These are phyloP conservation scores for Lactuca sativa DNA, from an alignment of 129 eudicot genomes.

Conservation along the genomic window DNA sequence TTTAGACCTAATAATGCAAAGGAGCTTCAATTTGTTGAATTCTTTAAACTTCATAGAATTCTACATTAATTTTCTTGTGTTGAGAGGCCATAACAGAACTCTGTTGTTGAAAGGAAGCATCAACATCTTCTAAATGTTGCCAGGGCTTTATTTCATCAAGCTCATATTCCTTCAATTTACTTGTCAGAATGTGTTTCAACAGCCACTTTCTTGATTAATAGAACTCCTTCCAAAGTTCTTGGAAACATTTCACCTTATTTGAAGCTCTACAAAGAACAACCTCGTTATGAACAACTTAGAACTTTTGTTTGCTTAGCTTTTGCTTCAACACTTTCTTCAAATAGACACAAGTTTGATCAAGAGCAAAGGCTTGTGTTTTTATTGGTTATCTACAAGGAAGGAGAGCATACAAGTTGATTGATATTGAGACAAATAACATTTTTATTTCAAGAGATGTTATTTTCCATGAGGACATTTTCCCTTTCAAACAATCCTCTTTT, in stretches of 20 bases:
- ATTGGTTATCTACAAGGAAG: neutral
- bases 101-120: too few relatives aligned
- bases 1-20: too few relatives aligned
- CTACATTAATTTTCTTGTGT: too few relatives aligned
- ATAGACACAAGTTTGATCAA: too few relatives aligned
- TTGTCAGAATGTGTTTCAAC: neutral
- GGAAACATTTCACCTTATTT: neutral
- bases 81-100: too few relatives aligned
- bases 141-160: neutral
- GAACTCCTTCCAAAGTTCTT: neutral
- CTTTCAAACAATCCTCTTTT: neutral
- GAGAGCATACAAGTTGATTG: neutral
- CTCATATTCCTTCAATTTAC: neutral
- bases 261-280: neutral
- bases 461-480: neutral
- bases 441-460: neutral
- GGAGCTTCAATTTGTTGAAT: too few relatives aligned
- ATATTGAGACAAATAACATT: neutral
- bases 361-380: neutral
- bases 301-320: too few relatives aligned
- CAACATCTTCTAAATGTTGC: too few relatives aligned
- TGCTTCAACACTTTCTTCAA: too few relatives aligned
- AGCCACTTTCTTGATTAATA: neutral
- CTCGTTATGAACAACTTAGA: neutral
- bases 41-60: too few relatives aligned